Evolutionary conservation across 768 basidiomycete genomes (phyloP).

Genomic region (Dictyophora rubrovolvata): DNA sequence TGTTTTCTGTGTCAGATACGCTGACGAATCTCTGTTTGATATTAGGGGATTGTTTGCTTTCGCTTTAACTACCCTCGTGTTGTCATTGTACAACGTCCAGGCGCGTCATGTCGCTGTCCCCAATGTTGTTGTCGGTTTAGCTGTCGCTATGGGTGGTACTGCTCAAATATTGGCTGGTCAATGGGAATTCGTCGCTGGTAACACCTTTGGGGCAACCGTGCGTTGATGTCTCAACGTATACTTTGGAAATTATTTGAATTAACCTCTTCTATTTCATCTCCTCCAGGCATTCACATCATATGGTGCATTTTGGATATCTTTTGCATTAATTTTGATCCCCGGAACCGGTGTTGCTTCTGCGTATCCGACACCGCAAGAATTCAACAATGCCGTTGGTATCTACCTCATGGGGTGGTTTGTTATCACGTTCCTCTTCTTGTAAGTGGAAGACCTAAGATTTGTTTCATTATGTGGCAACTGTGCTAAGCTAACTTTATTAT

Average conservation of each 20-base stretch:
- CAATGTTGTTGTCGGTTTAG: constrained; percentile 81
- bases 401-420: constrained; percentile 68
- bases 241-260: not conserved
- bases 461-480: not conserved
- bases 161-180: constrained; percentile 82
- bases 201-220: constrained; percentile 47
- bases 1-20: not conserved
- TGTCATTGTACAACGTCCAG: constrained; percentile 62
- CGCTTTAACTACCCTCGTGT: constrained; percentile 72
- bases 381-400: constrained; percentile 57
- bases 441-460: constrained; percentile 18
- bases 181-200: constrained; percentile 68
- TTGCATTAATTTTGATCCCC: constrained; percentile 62
- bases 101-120: constrained; percentile 43
- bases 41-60: constrained; percentile 70
- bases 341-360: constrained; percentile 50
- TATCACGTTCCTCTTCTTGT: constrained; percentile 63
- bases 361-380: constrained; percentile 34
- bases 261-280: not conserved
- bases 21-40: not conserved
- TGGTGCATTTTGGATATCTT: constrained; percentile 86
- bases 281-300: constrained; percentile 67
- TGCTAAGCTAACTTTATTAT: not conserved
- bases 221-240: not conserved
- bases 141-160: constrained; percentile 74